Evolutionary conservation across 208 protist species (phyloP).

Genomic region (Spongospora subterranea): DNA sequence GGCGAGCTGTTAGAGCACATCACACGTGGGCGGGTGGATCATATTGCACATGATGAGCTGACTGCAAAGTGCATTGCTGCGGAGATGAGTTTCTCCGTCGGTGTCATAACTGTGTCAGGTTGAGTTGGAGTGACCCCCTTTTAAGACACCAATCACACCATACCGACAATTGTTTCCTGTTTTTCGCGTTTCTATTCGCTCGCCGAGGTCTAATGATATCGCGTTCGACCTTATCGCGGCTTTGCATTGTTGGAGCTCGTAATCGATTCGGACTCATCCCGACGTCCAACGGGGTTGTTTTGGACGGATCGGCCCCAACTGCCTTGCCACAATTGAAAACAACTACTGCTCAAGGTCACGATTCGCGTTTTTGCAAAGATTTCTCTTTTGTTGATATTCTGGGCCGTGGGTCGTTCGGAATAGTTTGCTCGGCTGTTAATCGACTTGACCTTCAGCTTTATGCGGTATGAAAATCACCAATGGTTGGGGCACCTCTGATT

Average conservation of each 20-base stretch:
- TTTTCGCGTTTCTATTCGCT: too few species aligned
- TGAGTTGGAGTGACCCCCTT: too few species aligned
- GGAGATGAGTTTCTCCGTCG: too few species aligned
- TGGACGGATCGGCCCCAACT: neutral
- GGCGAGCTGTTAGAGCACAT: too few species aligned
- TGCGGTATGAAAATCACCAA: neutral
- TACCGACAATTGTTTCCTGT: too few species aligned
- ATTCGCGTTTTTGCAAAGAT: neutral
- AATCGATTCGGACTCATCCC: neutral
- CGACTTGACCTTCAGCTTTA: constrained; percentile 3
- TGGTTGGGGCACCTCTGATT: neutral
- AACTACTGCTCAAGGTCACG: neutral
- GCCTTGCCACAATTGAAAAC: neutral
- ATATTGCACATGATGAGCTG: too few species aligned
- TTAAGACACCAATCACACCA: too few species aligned
- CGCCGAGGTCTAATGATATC: too few species aligned
- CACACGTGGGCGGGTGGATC: too few species aligned
- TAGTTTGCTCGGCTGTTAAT: neutral
- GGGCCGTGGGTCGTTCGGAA: neutral
- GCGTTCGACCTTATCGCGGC: neutral
- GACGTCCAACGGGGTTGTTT: neutral
- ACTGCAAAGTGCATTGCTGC: too few species aligned
- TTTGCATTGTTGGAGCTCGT: neutral
- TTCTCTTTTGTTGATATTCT: neutral
- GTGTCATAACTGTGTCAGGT: too few species aligned